phyloP scores from a whole-genome alignment of 2,329 filamentous ascomycete genomes.

The Fonsecaea pedrosoi region DNA sequence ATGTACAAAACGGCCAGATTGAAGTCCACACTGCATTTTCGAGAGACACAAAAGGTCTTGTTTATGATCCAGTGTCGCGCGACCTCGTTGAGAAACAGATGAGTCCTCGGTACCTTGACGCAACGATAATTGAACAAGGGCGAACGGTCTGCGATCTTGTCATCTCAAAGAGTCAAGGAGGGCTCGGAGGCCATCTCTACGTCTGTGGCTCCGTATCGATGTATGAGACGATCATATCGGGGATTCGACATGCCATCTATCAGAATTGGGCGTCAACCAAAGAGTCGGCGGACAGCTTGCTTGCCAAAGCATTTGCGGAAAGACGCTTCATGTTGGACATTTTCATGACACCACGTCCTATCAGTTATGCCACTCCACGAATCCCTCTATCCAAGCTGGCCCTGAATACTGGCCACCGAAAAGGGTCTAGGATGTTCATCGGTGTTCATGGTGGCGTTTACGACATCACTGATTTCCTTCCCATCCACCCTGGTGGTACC shows the following conservation, averaged over 20 bases:
- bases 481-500: slow-evolving; percentile 27
- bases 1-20: slow-evolving; percentile 26
- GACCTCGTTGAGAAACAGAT: slow-evolving; percentile 28
- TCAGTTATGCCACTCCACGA: slow-evolving; percentile 59
- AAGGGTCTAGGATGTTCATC: slow-evolving; percentile 28
- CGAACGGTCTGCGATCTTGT: slow-evolving; percentile 30
- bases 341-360: slow-evolving; percentile 63
- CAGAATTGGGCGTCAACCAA: slow-evolving; percentile 60
- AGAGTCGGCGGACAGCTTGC: slow-evolving; percentile 58
- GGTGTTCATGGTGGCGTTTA: slow-evolving; percentile 28
- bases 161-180: slow-evolving; percentile 27
- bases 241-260: slow-evolving; percentile 63
- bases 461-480: slow-evolving; percentile 29
- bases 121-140: slow-evolving; percentile 29
- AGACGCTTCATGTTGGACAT: slow-evolving; percentile 64
- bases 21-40: slow-evolving; percentile 29
- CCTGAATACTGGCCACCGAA: slow-evolving; percentile 58
- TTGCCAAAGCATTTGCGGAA: slow-evolving; percentile 62
- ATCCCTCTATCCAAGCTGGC: slow-evolving; percentile 60
- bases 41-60: slow-evolving; percentile 26
- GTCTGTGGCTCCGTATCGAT: slow-evolving; percentile 58
- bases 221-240: slow-evolving; percentile 63
- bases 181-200: slow-evolving; percentile 49
- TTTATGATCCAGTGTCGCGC: slow-evolving; percentile 27
- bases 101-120: slow-evolving; percentile 27